Conservation (phyloP, 306 rosid genomes). For the Gillenia trifoliata region DNA sequence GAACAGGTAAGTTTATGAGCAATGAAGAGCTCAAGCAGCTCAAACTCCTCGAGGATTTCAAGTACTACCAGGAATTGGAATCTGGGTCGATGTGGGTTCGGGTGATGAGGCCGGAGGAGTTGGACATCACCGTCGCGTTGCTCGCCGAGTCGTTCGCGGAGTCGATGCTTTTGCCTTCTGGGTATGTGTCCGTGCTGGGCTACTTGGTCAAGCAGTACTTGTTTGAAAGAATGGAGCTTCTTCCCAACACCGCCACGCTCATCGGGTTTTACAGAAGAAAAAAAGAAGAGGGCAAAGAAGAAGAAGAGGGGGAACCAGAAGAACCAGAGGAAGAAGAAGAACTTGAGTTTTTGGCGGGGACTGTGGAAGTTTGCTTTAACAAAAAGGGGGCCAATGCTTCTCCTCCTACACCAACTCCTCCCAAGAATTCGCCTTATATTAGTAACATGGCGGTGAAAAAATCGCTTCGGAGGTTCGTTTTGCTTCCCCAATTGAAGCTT, state of each 20-base stretch:
- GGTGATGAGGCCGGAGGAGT: constrained; percentile 61
- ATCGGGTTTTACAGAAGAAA: constrained; percentile 57
- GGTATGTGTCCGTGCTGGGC: constrained; percentile 47
- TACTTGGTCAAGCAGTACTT: constrained; percentile 74
- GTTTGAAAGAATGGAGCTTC: constrained; percentile 45
- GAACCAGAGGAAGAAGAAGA: not conserved
- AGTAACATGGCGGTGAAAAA: constrained; percentile 63
- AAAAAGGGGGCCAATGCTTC: constrained; percentile 59
- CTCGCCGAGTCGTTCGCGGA: constrained; percentile 81
- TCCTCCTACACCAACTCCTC: constrained; percentile 78
- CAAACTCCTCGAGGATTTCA: constrained; percentile 44
- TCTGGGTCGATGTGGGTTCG: constrained; percentile 74
- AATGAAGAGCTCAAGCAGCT: constrained; percentile 55
- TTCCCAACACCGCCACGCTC: constrained; percentile 80
- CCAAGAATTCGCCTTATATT: constrained; percentile 68
- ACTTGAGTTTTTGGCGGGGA: constrained; percentile 59
- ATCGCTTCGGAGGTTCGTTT: constrained; percentile 60
- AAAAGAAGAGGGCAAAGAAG: constrained; percentile 8
- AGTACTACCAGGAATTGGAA: constrained; percentile 44
- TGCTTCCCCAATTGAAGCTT: not conserved
- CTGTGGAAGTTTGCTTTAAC: constrained; percentile 82
- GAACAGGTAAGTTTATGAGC: constrained; percentile 58
- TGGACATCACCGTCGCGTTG: constrained; percentile 48
- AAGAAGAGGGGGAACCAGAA: constrained; percentile 28
- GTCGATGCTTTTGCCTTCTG: constrained; percentile 59